Evolutionary conservation across 805 yeast species (phyloP), one percentile per base, ranked within the genome.

Genomic region (Candida rishiriensis): DNA sequence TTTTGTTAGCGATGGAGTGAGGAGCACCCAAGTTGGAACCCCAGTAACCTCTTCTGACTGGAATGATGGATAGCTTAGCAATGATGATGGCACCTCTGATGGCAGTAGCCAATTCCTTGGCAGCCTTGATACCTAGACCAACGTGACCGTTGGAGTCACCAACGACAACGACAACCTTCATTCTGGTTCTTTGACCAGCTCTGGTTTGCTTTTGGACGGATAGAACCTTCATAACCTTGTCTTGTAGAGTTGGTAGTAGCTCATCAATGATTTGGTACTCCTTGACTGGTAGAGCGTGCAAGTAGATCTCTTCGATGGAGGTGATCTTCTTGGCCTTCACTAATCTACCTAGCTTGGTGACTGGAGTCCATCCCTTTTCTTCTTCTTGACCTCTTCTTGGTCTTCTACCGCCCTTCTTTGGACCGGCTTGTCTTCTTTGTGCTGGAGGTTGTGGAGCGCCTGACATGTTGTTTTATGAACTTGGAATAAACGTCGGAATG

Each of bases 31-130:
- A 87, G 83, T 89, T 88, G 74, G 96, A 77, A 79, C 99, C 99
- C 99, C 99, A 93, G 93, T 93, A 93, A 82, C 99, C 99, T 85
- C 99, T 89, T 85, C 99, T 91, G 81, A 93, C 91, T 72, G 99
- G 99, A 73, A 93, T 89, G 76, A 93, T 85, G 63, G 97, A 85
- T 70, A 93, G 84, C 83, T 93, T 93, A 75, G 99, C 99, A 71
- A 93, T 89, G 83, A 89, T 83, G 80, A 93, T 91, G 67, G 98
- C 99, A 66, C 98, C 97, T 80, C 96, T 89, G 81, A 93, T 93
- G 72, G 99, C 98, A 68, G 97, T 89, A 66, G 99, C 99, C 70
- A 93, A 97, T 81, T 93, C 99, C 89, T 93, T 93, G 68, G 99
- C 96, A 73, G 98, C 91, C 89, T 93, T 93, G 81, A 93, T 89